Evolutionary conservation across 345 rosid species (phyloP).

Genomic region (Acer yangbiense): DNA sequence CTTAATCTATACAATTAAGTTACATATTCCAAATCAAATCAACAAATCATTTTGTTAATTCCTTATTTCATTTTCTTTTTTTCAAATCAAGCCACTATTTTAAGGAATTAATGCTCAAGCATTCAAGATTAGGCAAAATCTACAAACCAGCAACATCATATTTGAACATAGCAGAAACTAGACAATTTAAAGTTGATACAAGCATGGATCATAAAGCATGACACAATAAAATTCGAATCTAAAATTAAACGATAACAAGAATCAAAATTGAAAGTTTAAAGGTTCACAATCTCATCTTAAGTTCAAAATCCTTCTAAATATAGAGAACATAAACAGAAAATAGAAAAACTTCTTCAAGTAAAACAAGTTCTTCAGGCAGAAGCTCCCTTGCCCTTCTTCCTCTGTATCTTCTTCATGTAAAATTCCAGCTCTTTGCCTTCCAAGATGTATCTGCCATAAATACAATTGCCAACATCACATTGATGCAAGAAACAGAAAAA

Average conservation of each 20-base stretch:
- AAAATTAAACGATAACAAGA: slow-evolving; percentile 7
- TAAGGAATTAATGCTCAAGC: too few species aligned
- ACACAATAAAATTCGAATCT: not conserved
- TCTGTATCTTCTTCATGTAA: slow-evolving; percentile 81
- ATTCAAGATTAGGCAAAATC: not conserved
- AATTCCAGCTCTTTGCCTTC: slow-evolving; percentile 80
- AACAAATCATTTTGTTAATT: too few species aligned
- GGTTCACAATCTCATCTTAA: not conserved
- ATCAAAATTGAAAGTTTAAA: not conserved
- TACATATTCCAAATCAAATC: too few species aligned
- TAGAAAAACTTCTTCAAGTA: not conserved
- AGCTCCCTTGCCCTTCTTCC: slow-evolving; percentile 86
- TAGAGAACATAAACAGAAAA: not conserved
- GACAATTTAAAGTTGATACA: not conserved
- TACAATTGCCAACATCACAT: not conserved
- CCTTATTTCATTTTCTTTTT: too few species aligned
- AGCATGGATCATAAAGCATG: not conserved
- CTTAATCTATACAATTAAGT: too few species aligned
- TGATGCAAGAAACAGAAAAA: not conserved
- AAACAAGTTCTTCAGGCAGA: slow-evolving; percentile 47
- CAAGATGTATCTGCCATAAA: slow-evolving; percentile 53
- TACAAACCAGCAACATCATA: too few species aligned
- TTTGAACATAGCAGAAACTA: not conserved
- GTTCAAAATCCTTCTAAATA: not conserved
- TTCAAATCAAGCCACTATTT: too few species aligned